These are phyloP conservation scores for Penicillium psychrofluorescens DNA, from an alignment of 495 filamentous ascomycete species.

Conservation along the genomic window DNA sequence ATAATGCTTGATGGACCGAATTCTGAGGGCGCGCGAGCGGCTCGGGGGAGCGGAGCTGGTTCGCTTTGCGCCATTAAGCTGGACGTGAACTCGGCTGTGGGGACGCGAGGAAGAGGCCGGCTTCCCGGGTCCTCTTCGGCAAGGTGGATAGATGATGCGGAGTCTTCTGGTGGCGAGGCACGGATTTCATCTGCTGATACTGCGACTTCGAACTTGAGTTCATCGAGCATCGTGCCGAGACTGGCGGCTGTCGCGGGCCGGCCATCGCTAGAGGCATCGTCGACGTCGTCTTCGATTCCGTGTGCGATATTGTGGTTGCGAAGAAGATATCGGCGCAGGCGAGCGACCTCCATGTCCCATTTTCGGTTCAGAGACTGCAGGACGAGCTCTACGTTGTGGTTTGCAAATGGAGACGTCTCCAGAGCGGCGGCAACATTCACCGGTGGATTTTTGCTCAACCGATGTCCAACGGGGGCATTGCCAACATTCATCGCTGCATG, in stretches of 20 bases:
- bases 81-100: slow-evolving; percentile 1
- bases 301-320: slow-evolving; percentile 55
- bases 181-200: slow-evolving; percentile 28
- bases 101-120: neutral
- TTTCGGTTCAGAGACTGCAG: slow-evolving; percentile 49
- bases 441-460: slow-evolving; percentile 26
- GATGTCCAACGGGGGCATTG: slow-evolving; percentile 22
- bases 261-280: slow-evolving; percentile 30
- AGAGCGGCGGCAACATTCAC: slow-evolving; percentile 12
- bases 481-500: slow-evolving; percentile 33
- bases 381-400: slow-evolving; percentile 46
- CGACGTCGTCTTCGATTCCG: slow-evolving; percentile 24
- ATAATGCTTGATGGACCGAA: slow-evolving; percentile 10
- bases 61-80: slow-evolving; percentile 7
- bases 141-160: slow-evolving; percentile 1
- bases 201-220: slow-evolving; percentile 32
- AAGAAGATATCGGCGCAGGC: slow-evolving; percentile 50
- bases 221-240: slow-evolving; percentile 33
- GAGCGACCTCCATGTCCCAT: slow-evolving; percentile 54
- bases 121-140: neutral
- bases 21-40: slow-evolving; percentile 18
- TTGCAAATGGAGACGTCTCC: slow-evolving; percentile 24
- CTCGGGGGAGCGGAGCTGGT: slow-evolving; percentile 18
- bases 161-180: slow-evolving; percentile 12
- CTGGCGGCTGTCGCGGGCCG: slow-evolving; percentile 33